Percentiles rank a stretch among this genome's conserved stretches.
Conservation (phyloP, 129 eudicot species). For the Centella asiatica region DNA sequence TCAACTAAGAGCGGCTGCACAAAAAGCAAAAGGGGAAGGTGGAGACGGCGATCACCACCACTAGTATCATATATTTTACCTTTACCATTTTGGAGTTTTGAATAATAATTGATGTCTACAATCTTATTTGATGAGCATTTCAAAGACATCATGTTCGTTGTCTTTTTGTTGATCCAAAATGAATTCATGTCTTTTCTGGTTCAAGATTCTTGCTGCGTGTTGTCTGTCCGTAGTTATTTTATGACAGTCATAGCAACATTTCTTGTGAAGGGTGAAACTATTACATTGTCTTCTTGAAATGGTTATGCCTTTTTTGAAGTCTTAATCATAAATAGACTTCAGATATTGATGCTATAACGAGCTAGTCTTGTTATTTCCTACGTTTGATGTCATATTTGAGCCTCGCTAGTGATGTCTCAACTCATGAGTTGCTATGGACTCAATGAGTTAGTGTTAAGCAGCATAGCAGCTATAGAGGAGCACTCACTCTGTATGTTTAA, state of each 20-base stretch:
- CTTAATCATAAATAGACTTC: not conserved
- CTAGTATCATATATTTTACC: constrained; percentile 22
- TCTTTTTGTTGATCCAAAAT: constrained; percentile 26
- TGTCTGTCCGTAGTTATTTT: not conserved
- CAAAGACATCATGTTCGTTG: constrained; percentile 8
- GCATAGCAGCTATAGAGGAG: no score
- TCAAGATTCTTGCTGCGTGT: constrained; percentile 21
- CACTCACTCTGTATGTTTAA: no score
- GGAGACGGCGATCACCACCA: constrained; percentile 47
- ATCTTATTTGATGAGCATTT: constrained; percentile 21
- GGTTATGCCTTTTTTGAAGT: not conserved
- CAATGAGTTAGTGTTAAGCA: no score
- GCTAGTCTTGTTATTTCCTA: not conserved
- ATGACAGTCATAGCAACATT: not conserved
- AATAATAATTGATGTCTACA: constrained; percentile 41
- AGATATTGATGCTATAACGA: not conserved
- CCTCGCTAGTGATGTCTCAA: no score
- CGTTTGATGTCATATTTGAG: not conserved
- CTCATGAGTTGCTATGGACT: no score
- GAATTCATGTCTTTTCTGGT: constrained; percentile 18
- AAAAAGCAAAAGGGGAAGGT: constrained; percentile 62
- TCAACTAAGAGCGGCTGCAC: constrained; percentile 82
- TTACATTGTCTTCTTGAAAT: constrained; percentile 6
- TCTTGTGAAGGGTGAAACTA: constrained; percentile 13
- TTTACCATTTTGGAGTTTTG: constrained; percentile 12